A percentile compares a stretch with the other conserved stretches of the same genome.
These are phyloP conservation scores for Colletotrichum trifolii DNA, from an alignment of 2,329 filamentous ascomycete genomes.

Conservation along the genomic window DNA sequence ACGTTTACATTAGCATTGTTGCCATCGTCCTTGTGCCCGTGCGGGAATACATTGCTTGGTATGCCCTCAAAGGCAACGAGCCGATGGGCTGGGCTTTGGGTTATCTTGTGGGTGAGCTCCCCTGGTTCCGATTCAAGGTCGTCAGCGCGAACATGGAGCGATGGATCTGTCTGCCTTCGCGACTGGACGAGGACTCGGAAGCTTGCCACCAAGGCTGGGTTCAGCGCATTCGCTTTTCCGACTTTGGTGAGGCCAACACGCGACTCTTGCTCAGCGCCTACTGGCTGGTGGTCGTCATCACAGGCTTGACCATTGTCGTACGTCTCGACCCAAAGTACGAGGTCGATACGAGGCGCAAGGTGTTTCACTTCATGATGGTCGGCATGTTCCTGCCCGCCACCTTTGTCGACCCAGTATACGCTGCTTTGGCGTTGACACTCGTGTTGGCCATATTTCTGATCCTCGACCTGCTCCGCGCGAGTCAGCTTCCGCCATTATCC, in stretches of 20 bases:
- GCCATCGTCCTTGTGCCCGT: slow-evolving; percentile 77
- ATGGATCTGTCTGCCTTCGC: slow-evolving; percentile 79
- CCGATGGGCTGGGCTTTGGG: slow-evolving; percentile 93
- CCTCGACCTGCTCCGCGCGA: slow-evolving; percentile 88
- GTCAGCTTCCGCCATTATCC: slow-evolving; percentile 89
- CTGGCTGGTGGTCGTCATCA: slow-evolving; percentile 74
- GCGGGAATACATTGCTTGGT: slow-evolving; percentile 72
- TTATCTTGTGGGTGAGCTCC: slow-evolving; percentile 86
- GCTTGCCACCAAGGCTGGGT: slow-evolving; percentile 68
- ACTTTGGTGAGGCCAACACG: slow-evolving; percentile 81
- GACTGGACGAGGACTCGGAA: slow-evolving; percentile 43
- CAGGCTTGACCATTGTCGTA: slow-evolving; percentile 81
- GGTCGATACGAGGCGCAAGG: slow-evolving; percentile 94
- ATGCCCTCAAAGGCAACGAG: slow-evolving; percentile 78
- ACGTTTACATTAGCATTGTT: slow-evolving; percentile 77
- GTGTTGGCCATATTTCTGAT: slow-evolving; percentile 87
- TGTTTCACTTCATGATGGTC: slow-evolving; percentile 99
- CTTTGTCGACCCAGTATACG: slow-evolving; percentile 87
- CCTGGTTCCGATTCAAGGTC: slow-evolving; percentile 77
- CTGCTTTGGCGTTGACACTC: slow-evolving; percentile 80
- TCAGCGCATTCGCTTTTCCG: slow-evolving; percentile 70
- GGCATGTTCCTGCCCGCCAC: slow-evolving; percentile 91
- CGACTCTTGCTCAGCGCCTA: slow-evolving; percentile 82
- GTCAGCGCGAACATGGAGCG: slow-evolving; percentile 74
- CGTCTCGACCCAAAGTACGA: slow-evolving; percentile 81